phyloP scores from a whole-genome alignment of 495 filamentous ascomycete species.

The Symbiotaphrina buchneri region DNA sequence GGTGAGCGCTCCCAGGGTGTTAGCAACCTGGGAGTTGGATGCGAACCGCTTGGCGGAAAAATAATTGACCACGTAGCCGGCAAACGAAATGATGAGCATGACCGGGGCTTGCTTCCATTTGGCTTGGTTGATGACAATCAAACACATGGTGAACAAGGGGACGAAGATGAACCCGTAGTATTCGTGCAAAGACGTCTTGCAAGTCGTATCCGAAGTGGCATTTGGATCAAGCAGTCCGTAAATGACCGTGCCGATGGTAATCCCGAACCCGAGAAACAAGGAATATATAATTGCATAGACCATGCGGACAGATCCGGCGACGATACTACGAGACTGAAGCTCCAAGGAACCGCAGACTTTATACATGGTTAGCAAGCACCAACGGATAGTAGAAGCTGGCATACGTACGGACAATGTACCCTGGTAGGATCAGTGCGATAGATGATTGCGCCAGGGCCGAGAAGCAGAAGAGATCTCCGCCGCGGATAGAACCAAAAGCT shows the following conservation, averaged over 20 bases:
- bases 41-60: slow-evolving; percentile 50
- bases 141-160: slow-evolving; percentile 48
- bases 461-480: slow-evolving; percentile 65
- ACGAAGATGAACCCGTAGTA: slow-evolving; percentile 58
- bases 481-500: slow-evolving; percentile 62
- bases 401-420: slow-evolving; percentile 44
- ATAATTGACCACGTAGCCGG: slow-evolving; percentile 74
- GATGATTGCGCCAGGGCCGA: slow-evolving; percentile 75
- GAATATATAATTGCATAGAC: slow-evolving; percentile 94
- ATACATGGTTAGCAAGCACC: no score
- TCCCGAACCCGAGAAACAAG: slow-evolving; percentile 88
- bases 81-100: slow-evolving; percentile 65
- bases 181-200: slow-evolving; percentile 34
- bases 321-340: slow-evolving; percentile 65
- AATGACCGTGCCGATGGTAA: slow-evolving; percentile 79
- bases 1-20: slow-evolving; percentile 65
- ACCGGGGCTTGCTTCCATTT: slow-evolving; percentile 76
- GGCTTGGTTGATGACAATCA: slow-evolving; percentile 71
- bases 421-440: slow-evolving; percentile 82
- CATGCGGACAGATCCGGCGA: slow-evolving; percentile 84
- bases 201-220: slow-evolving; percentile 52
- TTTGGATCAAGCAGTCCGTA: slow-evolving; percentile 63
- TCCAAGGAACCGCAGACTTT: slow-evolving; percentile 60
- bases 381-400: no score
- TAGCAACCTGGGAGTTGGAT: slow-evolving; percentile 61